Evolutionary conservation across 2,329 filamentous ascomycete species (phyloP).

Genomic region (Amylocarpus encephaloides): DNA sequence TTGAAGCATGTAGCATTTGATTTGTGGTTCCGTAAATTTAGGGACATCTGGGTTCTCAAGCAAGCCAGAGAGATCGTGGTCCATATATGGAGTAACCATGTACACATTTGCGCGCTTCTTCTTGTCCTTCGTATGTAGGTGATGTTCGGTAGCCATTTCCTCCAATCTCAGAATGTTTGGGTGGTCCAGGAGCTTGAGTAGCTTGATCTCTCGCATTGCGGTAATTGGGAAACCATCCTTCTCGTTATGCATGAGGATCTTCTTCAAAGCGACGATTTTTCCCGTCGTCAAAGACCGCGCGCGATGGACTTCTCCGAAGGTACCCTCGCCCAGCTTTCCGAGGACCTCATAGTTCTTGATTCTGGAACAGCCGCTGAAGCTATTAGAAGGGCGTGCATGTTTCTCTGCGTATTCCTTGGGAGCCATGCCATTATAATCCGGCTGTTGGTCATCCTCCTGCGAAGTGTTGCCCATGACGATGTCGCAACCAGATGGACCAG

Average conservation of each 20-base stretch:
- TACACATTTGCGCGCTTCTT: slow-evolving; percentile 84
- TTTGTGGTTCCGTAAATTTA: slow-evolving; percentile 78
- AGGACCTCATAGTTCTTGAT: slow-evolving; percentile 74
- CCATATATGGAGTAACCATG: slow-evolving; percentile 99
- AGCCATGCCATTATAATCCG: slow-evolving; percentile 34
- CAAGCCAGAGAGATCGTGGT: slow-evolving; percentile 94
- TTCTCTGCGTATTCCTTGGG: slow-evolving; percentile 50
- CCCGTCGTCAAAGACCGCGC: slow-evolving; percentile 71
- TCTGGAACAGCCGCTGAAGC: slow-evolving; percentile 78
- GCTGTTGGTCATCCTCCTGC: slow-evolving; percentile 20
- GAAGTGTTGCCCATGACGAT: slow-evolving; percentile 3
- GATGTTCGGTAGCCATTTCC: slow-evolving; percentile 90
- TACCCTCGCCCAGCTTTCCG: slow-evolving; percentile 86
- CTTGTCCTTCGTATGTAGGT: slow-evolving; percentile 56
- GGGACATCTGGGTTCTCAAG: slow-evolving; percentile 85
- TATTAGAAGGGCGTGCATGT: slow-evolving; percentile 44
- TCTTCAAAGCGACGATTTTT: slow-evolving; percentile 81
- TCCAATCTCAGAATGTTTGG: slow-evolving; percentile 79
- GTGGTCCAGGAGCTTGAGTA: slow-evolving; percentile 91
- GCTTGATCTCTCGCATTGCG: slow-evolving; percentile 92
- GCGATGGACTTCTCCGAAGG: slow-evolving; percentile 95
- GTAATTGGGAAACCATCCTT: slow-evolving; percentile 99
- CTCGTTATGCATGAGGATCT: slow-evolving; percentile 99
- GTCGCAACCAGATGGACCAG: too few species aligned
- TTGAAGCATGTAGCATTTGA: slow-evolving; percentile 97